These are phyloP conservation scores for Asterella californica DNA, from an alignment of 225 moss, liverwort and hornwort species.

Conservation along the genomic window DNA sequence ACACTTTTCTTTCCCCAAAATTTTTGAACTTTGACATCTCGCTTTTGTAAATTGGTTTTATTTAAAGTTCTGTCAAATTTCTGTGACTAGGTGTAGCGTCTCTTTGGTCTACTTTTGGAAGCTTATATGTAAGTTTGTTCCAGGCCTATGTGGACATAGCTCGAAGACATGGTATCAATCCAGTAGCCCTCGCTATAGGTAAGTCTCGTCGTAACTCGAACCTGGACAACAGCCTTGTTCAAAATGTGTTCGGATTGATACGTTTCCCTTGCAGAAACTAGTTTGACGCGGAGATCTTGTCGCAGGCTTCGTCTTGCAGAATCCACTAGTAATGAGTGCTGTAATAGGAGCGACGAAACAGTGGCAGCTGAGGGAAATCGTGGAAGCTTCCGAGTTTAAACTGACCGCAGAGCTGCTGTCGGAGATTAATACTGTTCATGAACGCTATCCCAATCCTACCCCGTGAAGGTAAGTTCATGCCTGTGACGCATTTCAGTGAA, in stretches of 20 bases:
- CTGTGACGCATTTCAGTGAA: neutral
- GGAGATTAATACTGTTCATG: constrained; percentile 63
- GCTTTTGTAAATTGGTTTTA: neutral
- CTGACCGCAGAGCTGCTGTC: constrained; percentile 53
- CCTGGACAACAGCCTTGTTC: neutral
- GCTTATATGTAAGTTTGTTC: neutral
- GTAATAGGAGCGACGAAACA: constrained; percentile 62
- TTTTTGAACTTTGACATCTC: neutral
- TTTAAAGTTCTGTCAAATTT: neutral
- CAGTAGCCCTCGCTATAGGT: constrained; percentile 74
- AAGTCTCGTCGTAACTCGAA: constrained; percentile 22
- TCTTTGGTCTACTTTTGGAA: neutral
- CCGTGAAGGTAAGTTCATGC: constrained; percentile 35
- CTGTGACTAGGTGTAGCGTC: neutral
- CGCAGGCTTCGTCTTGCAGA: constrained; percentile 71
- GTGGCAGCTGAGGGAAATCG: constrained; percentile 66
- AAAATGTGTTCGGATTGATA: neutral
- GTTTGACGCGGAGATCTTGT: neutral
- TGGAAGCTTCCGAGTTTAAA: constrained; percentile 49
- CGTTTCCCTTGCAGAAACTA: neutral
- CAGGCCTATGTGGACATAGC: constrained; percentile 78
- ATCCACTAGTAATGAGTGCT: constrained; percentile 56
- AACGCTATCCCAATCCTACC: constrained; percentile 71
- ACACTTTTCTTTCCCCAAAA: neutral
- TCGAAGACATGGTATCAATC: constrained; percentile 55